Base-by-base conservation (phyloP, 495 filamentous ascomycete genomes). In the Hyaloscypha hepaticicola region DNA sequence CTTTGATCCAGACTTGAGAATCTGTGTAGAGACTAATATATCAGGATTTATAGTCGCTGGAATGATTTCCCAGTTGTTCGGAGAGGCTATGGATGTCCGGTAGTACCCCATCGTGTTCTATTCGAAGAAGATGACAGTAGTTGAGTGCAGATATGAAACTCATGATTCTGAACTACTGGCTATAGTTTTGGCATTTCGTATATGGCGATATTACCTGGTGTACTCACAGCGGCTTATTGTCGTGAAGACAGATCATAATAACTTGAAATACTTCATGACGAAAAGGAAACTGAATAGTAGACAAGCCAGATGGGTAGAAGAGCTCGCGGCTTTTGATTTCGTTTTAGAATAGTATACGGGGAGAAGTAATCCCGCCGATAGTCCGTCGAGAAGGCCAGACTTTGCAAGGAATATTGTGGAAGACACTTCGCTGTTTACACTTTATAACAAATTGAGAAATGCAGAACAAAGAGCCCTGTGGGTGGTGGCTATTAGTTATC, bases 241-340 rank as follows among this genome's bases (percentile, higher is more conserved):
- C 9, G 55, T 58, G 5, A 29, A 29, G 19, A 58, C 55, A 16
- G 29, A 58, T 34, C 29, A 58, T 21, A 48, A 45, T 21, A 60
- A 60, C 24, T 38, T 60, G 9, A 45, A 25, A 24, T 49, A 60
- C 24, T 51, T 60, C 38, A 60, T 60, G 27, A 60, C n/a, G 2
- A 49, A 33, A 14, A 60, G 33, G 5, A 21, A 48, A 25, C 34
- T 60, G 9, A 19, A 33, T 22, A 22, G 34, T 27, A 5, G 21
- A 14, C 34, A 49, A 26, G 21, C 21, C 5, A 58, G 55, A 34
- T 58, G 29, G 55, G 52, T 21, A 16, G 24, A 26, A 19, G 21
- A 38, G 21, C 56, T 59, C 3, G 56, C 56, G 12, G 28, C 56
- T 14, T 34, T 19, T 58, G 29, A 28, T 31, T 34, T 58, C 16